Base-by-base conservation (phyloP, 768 basidiomycete genomes). In the Paxillus rubicundulus region DNA sequence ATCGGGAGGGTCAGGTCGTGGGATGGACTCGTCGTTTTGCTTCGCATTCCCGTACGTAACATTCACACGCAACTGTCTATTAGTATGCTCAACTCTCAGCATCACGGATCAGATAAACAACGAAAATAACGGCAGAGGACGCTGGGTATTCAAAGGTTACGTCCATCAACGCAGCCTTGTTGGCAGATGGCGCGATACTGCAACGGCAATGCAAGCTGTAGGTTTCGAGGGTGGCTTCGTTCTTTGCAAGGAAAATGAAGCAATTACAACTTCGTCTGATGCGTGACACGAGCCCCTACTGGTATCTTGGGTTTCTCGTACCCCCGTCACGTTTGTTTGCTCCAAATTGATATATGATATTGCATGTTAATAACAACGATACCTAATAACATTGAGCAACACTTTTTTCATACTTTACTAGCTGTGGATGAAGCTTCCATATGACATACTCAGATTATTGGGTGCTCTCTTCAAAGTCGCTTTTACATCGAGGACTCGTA, bases 71-170 rank as follows among this genome's bases (percentile, higher is more conserved):
- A 34, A 18, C 20, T 27, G 17, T 48, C 51, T 28, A 43, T 53
- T 30, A n/a, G n/a, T n/a, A 38, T n/a, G 27, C 45, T 53, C 55
- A 47, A 38, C 44, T 53, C 5, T 42, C 32, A 57, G n/a, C 24
- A 24, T 58, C 45, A 53, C 53, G 53, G 52, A 64, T 58, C 56
- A 78, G 77, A 70, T 58, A 44, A 61, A 74, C 54, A 59, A 69
- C 20, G 61, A 44, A 4, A 57, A 70, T 43, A 58, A 48, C 32
- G 47, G 65, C 45, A 52, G 66, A 13, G 79, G 80, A 10, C 72
- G 65, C 27, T 82, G 74, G 77, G 61, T 82, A 47, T 81, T 81
- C 47, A 77, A 72, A 53, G 80, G 81, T 45, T 82, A 82, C 59
- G 52, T 82, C 41, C 73, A 82, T 47, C 72, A 71, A 56, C 64